Evolutionary conservation across 371 early-diverging fungal species (phyloP).

Genomic region (Mortierella sp.): DNA sequence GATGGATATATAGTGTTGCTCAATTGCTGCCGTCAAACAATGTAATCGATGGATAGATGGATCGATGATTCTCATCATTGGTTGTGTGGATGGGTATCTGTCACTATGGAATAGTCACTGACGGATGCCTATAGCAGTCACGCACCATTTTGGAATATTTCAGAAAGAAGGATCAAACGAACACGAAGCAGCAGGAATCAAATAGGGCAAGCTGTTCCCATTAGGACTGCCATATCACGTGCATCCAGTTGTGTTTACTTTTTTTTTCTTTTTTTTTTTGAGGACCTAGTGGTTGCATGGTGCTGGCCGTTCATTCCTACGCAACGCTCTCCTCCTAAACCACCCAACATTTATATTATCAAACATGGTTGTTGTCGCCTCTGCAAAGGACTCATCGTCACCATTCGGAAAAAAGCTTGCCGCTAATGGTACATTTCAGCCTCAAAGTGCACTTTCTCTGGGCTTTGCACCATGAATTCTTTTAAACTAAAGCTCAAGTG

Average conservation of each 20-base stretch:
- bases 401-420: constrained; percentile 77
- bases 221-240: constrained; percentile 17
- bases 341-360: constrained; percentile 5
- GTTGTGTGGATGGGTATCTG: constrained; percentile 6
- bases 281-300: not conserved
- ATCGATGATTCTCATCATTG: constrained; percentile 29
- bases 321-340: not conserved
- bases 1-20: not conserved
- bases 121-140: constrained; percentile 31
- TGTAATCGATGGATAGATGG: constrained; percentile 42
- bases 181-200: constrained; percentile 13
- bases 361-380: constrained; percentile 48
- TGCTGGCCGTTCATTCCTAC: not conserved
- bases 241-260: constrained; percentile 11
- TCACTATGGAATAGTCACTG: not conserved
- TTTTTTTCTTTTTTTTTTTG: constrained; percentile 25
- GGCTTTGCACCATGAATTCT: not conserved
- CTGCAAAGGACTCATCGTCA: constrained; percentile 54
- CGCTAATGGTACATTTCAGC: constrained; percentile 65
- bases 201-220: not conserved
- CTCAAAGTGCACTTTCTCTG: not conserved
- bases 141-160: constrained; percentile 52
- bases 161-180: constrained; percentile 47
- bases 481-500: not conserved
- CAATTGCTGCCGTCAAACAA: not conserved